Base-by-base conservation (phyloP, 2,329 filamentous ascomycete species). In the Venturia pyrina region DNA sequence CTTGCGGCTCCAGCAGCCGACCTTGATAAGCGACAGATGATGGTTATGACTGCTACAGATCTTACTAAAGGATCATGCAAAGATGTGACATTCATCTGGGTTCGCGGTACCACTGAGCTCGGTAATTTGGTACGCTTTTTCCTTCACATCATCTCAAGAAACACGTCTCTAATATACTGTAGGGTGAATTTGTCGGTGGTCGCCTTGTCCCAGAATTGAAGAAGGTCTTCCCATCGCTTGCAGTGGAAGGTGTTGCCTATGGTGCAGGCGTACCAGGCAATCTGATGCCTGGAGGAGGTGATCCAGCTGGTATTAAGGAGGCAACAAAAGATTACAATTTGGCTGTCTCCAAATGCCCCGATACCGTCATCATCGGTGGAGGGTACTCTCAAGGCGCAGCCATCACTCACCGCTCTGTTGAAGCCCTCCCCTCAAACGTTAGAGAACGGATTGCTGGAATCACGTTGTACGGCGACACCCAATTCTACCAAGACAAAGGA, bases 361-460 rank as follows among this genome's bases (percentile, higher is more conserved):
- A 71, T 65, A 75, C 75, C 5, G 71, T 71, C 15, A 69, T 80
- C 48, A 73, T 78, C 17, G 73, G 74, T 15, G 76, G 76, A 17
- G 78, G 77, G 5, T 80, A 79, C 69, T 77, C 74, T 56, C 77
- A 79, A 71, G 76, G 77, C 46, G 72, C 74, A 5, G 77, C 77
- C n/a, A 70, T 78, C 48, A 77, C 77, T 32, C 74, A 75, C 2
- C 72, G 70, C 8, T 70, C 76, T 0, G 71, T 78, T 60, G 68
- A 71, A n/a, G 69, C 70, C 6, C 70, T 76, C 11, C 68, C 69
- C 13, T 40, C 69, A 15, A 67, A 68, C 0, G 70, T 76, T 13
- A 71, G 71, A 64, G 64, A 70, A 43, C 70, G 72, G 24, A 70
- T 78, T 65, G 74, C 74, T 21, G 77, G 76, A 13, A 70, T 75